Conservation (phyloP, 345 rosid genomes). For the Eucalyptus curtisii region DNA sequence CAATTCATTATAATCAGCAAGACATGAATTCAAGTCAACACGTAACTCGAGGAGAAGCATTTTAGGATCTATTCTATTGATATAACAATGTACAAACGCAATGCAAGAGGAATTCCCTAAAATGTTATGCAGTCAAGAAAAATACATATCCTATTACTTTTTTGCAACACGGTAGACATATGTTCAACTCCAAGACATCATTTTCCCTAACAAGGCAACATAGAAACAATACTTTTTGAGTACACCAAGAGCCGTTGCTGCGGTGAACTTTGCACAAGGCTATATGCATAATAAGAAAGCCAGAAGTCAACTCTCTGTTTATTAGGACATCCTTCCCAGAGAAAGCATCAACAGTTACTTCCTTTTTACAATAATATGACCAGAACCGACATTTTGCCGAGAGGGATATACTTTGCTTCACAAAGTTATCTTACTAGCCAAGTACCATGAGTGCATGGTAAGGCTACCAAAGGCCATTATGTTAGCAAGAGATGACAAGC, state of each 20-base stretch:
- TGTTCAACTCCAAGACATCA: not conserved
- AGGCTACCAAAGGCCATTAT: conserved; percentile 86
- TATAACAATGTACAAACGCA: not conserved
- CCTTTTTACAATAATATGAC: not conserved
- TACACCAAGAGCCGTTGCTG: not conserved
- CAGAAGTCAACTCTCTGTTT: not conserved
- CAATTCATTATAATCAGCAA: not conserved
- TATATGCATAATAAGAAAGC: not conserved
- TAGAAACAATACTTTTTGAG: not conserved
- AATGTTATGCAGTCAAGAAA: not conserved
- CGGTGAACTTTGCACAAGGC: not conserved
- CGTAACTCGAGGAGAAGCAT: not conserved
- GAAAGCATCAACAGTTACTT: not conserved
- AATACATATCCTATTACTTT: not conserved
- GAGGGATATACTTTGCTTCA: conserved; percentile 3
- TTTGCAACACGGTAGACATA: not conserved
- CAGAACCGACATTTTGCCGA: not conserved
- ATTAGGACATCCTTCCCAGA: not conserved
- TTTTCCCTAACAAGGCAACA: not conserved
- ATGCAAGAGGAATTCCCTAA: not conserved
- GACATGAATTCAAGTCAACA: not conserved
- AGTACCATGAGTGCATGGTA: conserved; percentile 95
- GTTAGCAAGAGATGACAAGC: conserved; percentile 85
- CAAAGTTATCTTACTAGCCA: conserved; percentile 80
- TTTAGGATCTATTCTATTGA: not conserved